phyloP scores from a whole-genome alignment of 1,284 basidiomycete species.

The Fomitopsis schrenkii region DNA sequence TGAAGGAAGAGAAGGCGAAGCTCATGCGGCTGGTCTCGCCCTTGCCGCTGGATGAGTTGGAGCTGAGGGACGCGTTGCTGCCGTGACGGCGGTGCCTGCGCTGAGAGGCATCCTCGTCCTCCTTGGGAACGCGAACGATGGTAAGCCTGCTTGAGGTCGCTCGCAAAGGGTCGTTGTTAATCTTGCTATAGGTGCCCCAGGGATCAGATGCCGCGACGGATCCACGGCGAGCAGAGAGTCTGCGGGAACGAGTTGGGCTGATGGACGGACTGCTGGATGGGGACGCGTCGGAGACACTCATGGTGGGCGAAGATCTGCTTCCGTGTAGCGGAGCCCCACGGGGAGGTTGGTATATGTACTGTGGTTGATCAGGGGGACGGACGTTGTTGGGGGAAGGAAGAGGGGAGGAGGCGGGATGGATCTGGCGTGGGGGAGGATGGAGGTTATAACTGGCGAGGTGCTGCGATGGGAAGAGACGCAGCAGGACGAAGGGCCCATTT shows the following conservation, averaged over 20 bases:
- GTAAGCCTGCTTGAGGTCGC: conserved; percentile 63
- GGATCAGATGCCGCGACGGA: conserved; percentile 67
- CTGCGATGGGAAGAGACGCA: neutral
- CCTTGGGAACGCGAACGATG: conserved; percentile 60
- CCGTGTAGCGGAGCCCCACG: conserved; percentile 11
- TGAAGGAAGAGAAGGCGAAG: conserved; percentile 64
- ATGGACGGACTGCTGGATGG: conserved; percentile 23
- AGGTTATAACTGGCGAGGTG: neutral
- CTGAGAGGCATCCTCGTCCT: conserved; percentile 20
- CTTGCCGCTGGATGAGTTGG: conserved; percentile 23
- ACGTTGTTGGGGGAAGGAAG: conserved; percentile 6
- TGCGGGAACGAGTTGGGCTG: conserved; percentile 27
- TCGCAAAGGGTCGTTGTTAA: conserved; percentile 50
- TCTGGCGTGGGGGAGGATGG: neutral
- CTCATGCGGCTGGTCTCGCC: conserved; percentile 42
- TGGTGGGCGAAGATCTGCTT: conserved; percentile 5
- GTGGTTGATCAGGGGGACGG: conserved; percentile 2
- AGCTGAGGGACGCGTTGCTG: conserved; percentile 30
- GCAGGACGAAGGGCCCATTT: neutral
- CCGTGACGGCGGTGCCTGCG: conserved; percentile 30
- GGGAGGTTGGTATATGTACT: conserved; percentile 10
- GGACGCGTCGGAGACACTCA: conserved; percentile 18
- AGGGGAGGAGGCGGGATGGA: neutral
- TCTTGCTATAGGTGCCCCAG: conserved; percentile 45
- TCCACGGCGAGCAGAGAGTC: conserved; percentile 56